Evolutionary conservation across 768 basidiomycete genomes (phyloP).

Genomic region (Galerina marginata): DNA sequence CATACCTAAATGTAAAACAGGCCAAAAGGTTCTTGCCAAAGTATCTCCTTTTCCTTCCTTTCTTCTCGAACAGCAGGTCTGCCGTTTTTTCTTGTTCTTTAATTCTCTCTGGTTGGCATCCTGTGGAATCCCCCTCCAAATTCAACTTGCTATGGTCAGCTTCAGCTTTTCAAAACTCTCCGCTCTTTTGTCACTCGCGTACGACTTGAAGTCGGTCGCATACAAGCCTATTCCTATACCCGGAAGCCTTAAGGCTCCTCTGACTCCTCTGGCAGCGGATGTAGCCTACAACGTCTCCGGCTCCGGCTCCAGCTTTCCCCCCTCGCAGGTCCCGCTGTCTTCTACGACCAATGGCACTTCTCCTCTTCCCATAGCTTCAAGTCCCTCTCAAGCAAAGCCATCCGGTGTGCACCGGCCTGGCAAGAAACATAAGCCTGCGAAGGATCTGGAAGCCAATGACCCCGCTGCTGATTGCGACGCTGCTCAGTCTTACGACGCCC

Average conservation of each 20-base stretch:
- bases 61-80: neutral
- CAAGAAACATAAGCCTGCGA: neutral
- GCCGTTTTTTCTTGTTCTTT: neutral
- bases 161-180: conserved; percentile 17
- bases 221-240: conserved; percentile 24
- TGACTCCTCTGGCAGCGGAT: neutral
- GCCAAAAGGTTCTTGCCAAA: too few relatives aligned
- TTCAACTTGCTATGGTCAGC: conserved; percentile 22
- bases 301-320: neutral
- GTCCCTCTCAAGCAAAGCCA: too few relatives aligned
- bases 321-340: neutral
- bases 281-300: neutral
- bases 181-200: conserved; percentile 18
- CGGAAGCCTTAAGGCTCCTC: neutral
- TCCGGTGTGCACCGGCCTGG: too few relatives aligned
- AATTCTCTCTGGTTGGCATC: neutral
- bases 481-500: conserved; percentile 36
- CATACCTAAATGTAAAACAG: too few relatives aligned
- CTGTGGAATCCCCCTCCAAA: neutral
- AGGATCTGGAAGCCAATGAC: conserved; percentile 1
- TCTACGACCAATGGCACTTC: neutral
- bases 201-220: conserved; percentile 23
- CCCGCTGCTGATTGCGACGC: conserved; percentile 20
- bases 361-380: neutral
- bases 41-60: too few relatives aligned